Evolutionary conservation across 495 filamentous ascomycete species (phyloP), one percentile per base, ranked within the genome.

Genomic region (Daldinia concentrica): DNA sequence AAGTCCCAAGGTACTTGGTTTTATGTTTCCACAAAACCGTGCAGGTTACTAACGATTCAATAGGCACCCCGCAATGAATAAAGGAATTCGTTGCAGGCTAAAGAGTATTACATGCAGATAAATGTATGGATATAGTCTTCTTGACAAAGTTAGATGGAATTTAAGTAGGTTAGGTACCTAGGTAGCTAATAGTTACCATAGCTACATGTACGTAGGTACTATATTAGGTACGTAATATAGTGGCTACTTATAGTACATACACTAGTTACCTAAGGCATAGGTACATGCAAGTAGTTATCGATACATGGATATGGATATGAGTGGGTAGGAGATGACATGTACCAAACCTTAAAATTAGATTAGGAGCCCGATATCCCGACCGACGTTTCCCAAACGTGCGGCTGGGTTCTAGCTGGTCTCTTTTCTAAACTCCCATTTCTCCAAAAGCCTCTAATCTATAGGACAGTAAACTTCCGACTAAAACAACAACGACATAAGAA

Each of bases 291-390:
- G 30, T 29, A n/a, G 29, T 56, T 69, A 58, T 63, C 43, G 55
- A 62, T 69, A 63, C 32, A 3, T 26, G n/a, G n/a, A 32, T 7
- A 27, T 58, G 30, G 15, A 58, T 58, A 58, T n/a, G 55, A 32
- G 30, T 32, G 30, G 32, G 55, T 32, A n/a, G 2, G 15, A 51
- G 69, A 67, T 67, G 52, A 67, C 63, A 67, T 54, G 32, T 62
- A 45, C 24, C 45, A 30, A 50, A 72, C 50, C 50, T 54, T 54
- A 54, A 54, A 54, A 67, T 72, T 72, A 60, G 59, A 54, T 67
- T 68, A 58, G 60, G 37, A 68, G 69, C 69, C 69, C 64, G 69
- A 68, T 41, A 52, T 68, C 58, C 69, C 64, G 64, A 68, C 69
- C 54, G 51, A 64, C 61, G 48, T 64, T 56, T 68, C 50, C 65